Base-by-base conservation (phyloP, 768 basidiomycete species). In the Crassisporium funariophilum region DNA sequence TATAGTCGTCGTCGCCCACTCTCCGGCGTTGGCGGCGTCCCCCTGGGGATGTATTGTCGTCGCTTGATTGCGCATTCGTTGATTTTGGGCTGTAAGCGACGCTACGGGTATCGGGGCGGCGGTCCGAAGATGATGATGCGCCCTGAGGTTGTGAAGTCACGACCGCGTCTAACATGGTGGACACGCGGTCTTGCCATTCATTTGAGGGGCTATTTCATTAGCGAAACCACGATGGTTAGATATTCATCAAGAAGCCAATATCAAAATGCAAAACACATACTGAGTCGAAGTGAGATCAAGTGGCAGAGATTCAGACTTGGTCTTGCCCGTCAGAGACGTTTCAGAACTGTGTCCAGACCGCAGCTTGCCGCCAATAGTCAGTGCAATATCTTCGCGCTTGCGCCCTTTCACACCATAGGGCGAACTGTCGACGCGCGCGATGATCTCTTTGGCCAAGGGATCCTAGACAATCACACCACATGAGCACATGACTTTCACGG, bases 181-280 rank as follows among this genome's bases (percentile, higher is more conserved):
- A 67, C 3, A 91, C 83, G 35, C 73, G 71, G 56, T 88, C 87
- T 64, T 91, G 90, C 89, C 89, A 91, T 65, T 91, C 88, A 52
- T 83, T 84, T 17, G 87, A 86, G 13, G 88, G 88, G 53, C 87
- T 90, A 48, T 20, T 15, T 13, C 15, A 34, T 16, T 17, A 15
- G 44, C 48, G 17, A 40, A 44, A 37, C 49, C 45, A 40, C 16
- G 16, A 22, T 21, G 24, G 19, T n/a, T 16, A 20, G 37, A 36
- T 34, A 3, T 24, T 16, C n/a, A 50, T 34, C 25, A 48, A 48
- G 29, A 43, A 19, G 21, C 36, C 4, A 15, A 19, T 35, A 42
- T 41, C 10, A 12, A 16, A 35, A 43, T 21, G 52, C 46, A 48
- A 44, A 43, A 47, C 5, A 72, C 83, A 50, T 61, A 86, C 86